Conservation (phyloP, 306 rosid species). For the Mucuna pruriens region DNA sequence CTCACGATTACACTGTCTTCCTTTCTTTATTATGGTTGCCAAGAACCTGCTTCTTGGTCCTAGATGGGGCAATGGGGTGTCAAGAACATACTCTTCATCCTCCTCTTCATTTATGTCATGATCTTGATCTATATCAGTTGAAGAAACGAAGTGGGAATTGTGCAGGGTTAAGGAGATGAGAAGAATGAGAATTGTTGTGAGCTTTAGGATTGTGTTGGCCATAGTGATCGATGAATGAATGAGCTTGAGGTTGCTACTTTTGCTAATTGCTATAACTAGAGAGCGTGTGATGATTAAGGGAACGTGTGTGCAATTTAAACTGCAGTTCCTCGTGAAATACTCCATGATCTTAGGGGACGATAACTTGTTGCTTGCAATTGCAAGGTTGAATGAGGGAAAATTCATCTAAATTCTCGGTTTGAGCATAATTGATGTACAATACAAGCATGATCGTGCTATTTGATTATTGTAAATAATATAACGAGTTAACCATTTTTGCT, state of each 20-base stretch:
- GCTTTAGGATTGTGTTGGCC: constrained; percentile 44
- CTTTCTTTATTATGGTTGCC: constrained; percentile 53
- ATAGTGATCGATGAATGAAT: background rate
- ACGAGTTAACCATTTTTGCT: constrained; percentile 34
- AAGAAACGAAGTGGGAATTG: constrained; percentile 33
- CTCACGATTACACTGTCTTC: constrained; percentile 39
- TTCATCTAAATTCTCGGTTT: constrained; percentile 42
- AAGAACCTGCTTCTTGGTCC: constrained; percentile 62
- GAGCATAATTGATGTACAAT: constrained; percentile 28
- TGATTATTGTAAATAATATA: constrained; percentile 7
- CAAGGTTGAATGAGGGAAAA: constrained; percentile 29
- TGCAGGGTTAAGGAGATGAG: constrained; percentile 29
- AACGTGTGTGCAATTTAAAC: constrained; percentile 31
- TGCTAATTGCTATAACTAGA: background rate
- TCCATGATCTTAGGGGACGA: constrained; percentile 48
- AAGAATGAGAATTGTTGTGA: constrained; percentile 55
- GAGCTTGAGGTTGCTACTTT: background rate
- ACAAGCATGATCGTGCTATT: constrained; percentile 17
- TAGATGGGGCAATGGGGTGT: constrained; percentile 35
- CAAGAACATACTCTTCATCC: constrained; percentile 43
- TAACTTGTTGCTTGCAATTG: constrained; percentile 43
- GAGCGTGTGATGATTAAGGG: constrained; percentile 22
- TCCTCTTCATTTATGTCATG: constrained; percentile 34
- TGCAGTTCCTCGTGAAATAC: constrained; percentile 35
- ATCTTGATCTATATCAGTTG: background rate